Conservation (phyloP, 768 basidiomycete species). For the Lactarius psammicola region DNA sequence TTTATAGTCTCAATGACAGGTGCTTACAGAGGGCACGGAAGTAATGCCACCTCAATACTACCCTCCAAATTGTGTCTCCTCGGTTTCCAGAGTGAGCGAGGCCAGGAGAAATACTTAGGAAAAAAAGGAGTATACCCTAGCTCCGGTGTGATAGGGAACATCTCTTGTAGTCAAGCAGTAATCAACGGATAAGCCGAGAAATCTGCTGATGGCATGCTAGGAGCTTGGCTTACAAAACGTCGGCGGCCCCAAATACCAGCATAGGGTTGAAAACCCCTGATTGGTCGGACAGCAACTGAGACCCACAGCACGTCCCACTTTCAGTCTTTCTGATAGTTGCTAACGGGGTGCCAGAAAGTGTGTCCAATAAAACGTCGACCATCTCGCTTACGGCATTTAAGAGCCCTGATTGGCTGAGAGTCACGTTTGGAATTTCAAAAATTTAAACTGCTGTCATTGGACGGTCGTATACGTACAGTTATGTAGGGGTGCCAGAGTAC, state of each 20-base stretch:
- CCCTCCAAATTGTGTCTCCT: background rate
- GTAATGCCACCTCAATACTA: background rate
- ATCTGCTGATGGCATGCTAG: too few species aligned
- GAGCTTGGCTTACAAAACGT: background rate
- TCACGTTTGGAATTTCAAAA: background rate
- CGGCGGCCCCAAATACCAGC: background rate
- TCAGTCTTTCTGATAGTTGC: background rate
- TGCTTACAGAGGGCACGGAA: background rate
- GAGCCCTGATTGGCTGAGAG: background rate
- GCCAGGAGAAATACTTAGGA: background rate
- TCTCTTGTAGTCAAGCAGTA: background rate
- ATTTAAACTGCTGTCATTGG: background rate
- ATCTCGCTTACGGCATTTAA: too few species aligned
- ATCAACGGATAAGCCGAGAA: background rate
- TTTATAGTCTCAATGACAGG: background rate
- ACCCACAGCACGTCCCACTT: background rate
- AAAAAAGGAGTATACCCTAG: background rate
- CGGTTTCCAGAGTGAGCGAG: background rate
- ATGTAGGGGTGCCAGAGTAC: too few species aligned
- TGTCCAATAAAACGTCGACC: too few species aligned
- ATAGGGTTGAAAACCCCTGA: background rate
- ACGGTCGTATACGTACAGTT: background rate
- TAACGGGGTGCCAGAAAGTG: background rate
- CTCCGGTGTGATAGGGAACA: background rate
- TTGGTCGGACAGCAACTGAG: background rate